Base-by-base conservation (phyloP, 2,329 filamentous ascomycete species). In the Verticillium nubilum region DNA sequence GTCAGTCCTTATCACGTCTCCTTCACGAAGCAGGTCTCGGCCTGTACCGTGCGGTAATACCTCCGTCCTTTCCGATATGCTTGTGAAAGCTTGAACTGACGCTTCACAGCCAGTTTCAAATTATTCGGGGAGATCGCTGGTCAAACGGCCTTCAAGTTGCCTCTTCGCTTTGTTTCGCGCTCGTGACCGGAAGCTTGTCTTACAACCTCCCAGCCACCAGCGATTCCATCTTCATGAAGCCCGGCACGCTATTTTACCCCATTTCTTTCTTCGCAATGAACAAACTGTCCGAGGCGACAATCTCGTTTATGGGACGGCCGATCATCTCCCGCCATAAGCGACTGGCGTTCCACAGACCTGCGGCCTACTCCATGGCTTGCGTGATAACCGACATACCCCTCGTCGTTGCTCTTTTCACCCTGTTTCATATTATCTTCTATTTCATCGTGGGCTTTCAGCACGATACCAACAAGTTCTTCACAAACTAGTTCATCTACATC, bases 271-370 rank as follows among this genome's bases (percentile, higher is more conserved):
- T 81, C 54, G 74, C 78, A 0, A 72, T 90, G 85, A 79, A 95
- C 5, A 90, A 93, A 61, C 76, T 96, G 54, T 85, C 87, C 0
- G 91, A 96, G 70, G 79, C 93, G 58, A 91, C 90, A 82, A 88
- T 88, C 63, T 90, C 89, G 52, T 87, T 94, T 9, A 83, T 84
- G 56, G 88, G 90, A 5, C 81, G 91, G 59, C 80, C 80, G 0
- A 86, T 95, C 19, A 72, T 78, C 17, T 72, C 72, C 13, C 72
- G 78, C 2, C 80, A 82, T 56, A 72, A 72, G 29, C 75, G 77
- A 56, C 81, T 80, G 54, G 79, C 78, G 29, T 80, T 81, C 60
- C 83, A 83, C 67, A 76, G 82, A 0, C 83, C 83, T 0, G 78
- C 79, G 4, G 81, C 83, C 10, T 83, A 85, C 62, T 79, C 81